Conservation (phyloP, 2,329 filamentous ascomycete species). For the Cladosporium sphaerospermum region DNA sequence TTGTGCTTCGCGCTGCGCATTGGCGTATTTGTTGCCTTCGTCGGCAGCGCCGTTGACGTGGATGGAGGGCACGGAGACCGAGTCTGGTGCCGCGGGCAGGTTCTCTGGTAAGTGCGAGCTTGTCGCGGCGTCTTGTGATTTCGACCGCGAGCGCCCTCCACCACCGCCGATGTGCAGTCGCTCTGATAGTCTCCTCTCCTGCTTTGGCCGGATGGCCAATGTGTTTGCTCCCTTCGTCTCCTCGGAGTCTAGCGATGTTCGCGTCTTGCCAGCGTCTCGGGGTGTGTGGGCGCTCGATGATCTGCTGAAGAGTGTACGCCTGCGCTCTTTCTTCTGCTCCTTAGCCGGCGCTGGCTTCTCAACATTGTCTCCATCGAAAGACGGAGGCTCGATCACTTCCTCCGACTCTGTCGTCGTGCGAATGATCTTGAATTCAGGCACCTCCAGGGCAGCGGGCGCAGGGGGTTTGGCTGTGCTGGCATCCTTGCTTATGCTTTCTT, state of each 20-base stretch:
- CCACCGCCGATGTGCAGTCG: slow-evolving; percentile 55
- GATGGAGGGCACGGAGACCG: slow-evolving; percentile 40
- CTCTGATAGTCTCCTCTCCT: slow-evolving; percentile 54
- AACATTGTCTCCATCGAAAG: slow-evolving; percentile 40
- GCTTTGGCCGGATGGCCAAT: slow-evolving; percentile 24
- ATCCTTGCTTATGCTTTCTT: slow-evolving; percentile 46
- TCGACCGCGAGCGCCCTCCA: slow-evolving; percentile 35
- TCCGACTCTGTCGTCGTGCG: slow-evolving; percentile 75
- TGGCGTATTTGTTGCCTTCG: slow-evolving; percentile 33
- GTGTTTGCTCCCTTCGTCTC: slow-evolving; percentile 12
- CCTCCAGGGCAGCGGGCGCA: slow-evolving; percentile 13
- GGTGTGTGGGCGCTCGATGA: slow-evolving; percentile 26
- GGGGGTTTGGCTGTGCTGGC: neutral
- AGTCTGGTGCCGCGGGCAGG: slow-evolving; percentile 76
- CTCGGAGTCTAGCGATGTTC: neutral
- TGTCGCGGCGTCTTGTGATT: slow-evolving; percentile 41
- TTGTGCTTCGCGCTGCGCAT: slow-evolving; percentile 58
- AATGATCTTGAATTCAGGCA: slow-evolving; percentile 72
- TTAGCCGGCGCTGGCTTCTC: neutral
- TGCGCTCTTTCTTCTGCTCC: slow-evolving; percentile 20
- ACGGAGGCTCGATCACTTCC: slow-evolving; percentile 70
- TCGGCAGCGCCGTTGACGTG: slow-evolving; percentile 8
- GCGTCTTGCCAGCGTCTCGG: slow-evolving; percentile 17
- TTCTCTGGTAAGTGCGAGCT: slow-evolving; percentile 72
- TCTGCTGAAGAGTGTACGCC: slow-evolving; percentile 30